Conservation (phyloP, 176 grass and related monocot species). For the Carex littledalei region DNA sequence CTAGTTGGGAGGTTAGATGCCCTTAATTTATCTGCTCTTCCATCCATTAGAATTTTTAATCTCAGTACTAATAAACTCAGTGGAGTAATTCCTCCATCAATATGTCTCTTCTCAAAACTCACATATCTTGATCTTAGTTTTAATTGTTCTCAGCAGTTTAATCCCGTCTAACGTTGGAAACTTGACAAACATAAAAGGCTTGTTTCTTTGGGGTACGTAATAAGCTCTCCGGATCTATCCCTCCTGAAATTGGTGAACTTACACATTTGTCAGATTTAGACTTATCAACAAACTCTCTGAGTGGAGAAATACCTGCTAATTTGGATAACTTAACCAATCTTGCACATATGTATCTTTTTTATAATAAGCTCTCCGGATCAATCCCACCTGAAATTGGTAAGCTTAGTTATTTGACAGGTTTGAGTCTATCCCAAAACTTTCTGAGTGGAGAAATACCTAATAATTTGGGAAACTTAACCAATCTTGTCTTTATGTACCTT, state of each 20-base stretch:
- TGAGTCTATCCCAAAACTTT: neutral
- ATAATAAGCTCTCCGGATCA: conserved; percentile 20
- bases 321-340: neutral
- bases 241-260: too few species aligned
- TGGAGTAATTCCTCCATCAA: too few species aligned
- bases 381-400: conserved; percentile 23
- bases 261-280: neutral
- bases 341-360: too few species aligned
- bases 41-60: too few species aligned
- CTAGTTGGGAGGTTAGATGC: too few species aligned
- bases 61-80: too few species aligned
- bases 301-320: conserved; percentile 17
- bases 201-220: neutral
- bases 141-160: neutral
- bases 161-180: neutral
- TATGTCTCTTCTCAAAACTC: neutral
- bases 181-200: neutral
- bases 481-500: too few species aligned
- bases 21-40: too few species aligned
- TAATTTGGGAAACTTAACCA: too few species aligned
- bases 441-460: too few species aligned
- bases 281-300: conserved; percentile 2
- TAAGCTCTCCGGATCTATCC: too few species aligned
- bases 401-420: neutral
- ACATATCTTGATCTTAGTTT: neutral